Base-by-base conservation (phyloP, 2,329 filamentous ascomycete species). In the Lasiodiplodia gonubiensis region DNA sequence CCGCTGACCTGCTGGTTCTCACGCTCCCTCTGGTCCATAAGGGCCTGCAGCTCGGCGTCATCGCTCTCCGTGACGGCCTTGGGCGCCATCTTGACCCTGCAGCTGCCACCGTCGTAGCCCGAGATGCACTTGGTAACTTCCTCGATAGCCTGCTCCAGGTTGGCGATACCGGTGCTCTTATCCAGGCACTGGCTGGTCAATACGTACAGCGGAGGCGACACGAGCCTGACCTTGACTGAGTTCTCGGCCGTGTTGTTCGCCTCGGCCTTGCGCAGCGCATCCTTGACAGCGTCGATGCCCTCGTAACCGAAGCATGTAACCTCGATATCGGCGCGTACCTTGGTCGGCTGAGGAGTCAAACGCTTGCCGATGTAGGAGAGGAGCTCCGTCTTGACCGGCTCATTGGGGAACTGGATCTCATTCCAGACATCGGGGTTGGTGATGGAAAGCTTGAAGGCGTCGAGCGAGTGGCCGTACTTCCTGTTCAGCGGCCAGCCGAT, bases 61-160 rank as follows among this genome's bases (percentile, higher is more conserved):
- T 99, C 96, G 80, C 93, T 96, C 86, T 98, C 96, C 1, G 95
- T 99, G 70, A 99, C 95, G 4, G 96, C 95, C 89, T 98, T 98
- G 73, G 95, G 95, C 75, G 95, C 94, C 95, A 99, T 99, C 89
- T 96, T 97, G 74, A 97, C 91, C 52, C 90, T 87, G 76, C 94
- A 91, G 77, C 88, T 89, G 69, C 95, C 95, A 65, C 92, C 92
- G 0, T 91, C 87, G 54, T 81, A 85, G 77, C 89, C 88, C 16
- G 30, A 25, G 78, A 99, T 99, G 80, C 86, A 93, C 76, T 84
- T 86, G 74, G 91, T 87, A 74, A 99, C 94, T 74, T 94, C 92
- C 75, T 91, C 86, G 74, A 99, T 99, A 21, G 95, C 93, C 76
- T 93, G 90, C 80, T 97, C 92, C 72, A 99, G 84, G 70, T 90